Percentiles rank a stretch among this genome's conserved stretches.
Evolutionary conservation across 2,329 filamentous ascomycete genomes (phyloP).

Genomic region (Diaporthe amygdali): DNA sequence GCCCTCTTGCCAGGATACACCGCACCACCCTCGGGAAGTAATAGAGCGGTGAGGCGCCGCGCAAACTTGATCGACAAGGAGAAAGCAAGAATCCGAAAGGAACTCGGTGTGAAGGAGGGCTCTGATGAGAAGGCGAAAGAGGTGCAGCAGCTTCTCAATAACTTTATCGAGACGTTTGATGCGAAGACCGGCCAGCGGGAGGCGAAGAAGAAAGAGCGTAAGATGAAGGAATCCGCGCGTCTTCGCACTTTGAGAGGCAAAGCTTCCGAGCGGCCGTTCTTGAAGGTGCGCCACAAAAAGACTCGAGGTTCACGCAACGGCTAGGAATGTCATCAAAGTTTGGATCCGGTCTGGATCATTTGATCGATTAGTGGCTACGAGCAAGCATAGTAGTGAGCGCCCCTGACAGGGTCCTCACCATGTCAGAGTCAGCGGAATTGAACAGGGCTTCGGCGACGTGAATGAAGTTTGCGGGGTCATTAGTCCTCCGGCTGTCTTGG

Average conservation of each 20-base stretch:
- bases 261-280: conserved; percentile 25
- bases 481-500: background rate
- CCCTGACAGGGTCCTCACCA: too few species aligned
- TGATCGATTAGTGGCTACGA: too few species aligned
- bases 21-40: conserved; percentile 27
- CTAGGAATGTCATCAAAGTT: background rate
- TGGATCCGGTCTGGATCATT: background rate
- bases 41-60: conserved; percentile 35
- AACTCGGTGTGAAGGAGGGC: conserved; percentile 29
- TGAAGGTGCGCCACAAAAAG: background rate
- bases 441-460: background rate
- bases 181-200: conserved; percentile 31
- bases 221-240: conserved; percentile 13
- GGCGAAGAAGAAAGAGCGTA: conserved; percentile 28
- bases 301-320: background rate
- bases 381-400: too few species aligned
- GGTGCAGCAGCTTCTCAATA: conserved; percentile 31
- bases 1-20: conserved; percentile 15
- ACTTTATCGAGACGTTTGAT: conserved; percentile 31
- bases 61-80: conserved; percentile 34
- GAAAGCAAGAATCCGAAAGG: conserved; percentile 31
- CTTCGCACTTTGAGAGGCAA: conserved; percentile 26
- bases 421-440: background rate
- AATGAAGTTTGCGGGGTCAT: background rate
- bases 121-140: conserved; percentile 29